Evolutionary conservation across 2,329 filamentous ascomycete species (phyloP).

Genomic region (Sclerotinia subarctica): DNA sequence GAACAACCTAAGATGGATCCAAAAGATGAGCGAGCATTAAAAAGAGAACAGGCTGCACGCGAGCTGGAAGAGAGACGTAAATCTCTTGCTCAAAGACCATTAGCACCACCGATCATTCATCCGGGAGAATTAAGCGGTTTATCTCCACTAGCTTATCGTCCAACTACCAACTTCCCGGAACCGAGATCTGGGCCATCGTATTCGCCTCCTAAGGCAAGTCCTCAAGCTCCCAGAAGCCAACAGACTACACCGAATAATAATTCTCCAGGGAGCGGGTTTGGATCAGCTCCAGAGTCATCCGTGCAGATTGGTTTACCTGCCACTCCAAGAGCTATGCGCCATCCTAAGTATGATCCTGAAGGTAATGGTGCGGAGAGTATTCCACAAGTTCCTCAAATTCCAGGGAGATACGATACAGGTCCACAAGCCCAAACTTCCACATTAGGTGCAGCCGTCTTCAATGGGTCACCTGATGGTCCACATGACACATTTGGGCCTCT

Average conservation of each 20-base stretch:
- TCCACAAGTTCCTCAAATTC: conserved; percentile 52
- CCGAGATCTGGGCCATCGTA: conserved; percentile 22
- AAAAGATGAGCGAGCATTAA: conserved; percentile 60
- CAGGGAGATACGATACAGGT: conserved; percentile 43
- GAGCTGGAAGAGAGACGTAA: conserved; percentile 86
- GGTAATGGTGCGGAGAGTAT: conserved; percentile 55
- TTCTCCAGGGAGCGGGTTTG: conserved; percentile 40
- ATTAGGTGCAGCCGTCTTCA: conserved; percentile 18
- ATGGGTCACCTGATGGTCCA: conserved; percentile 32
- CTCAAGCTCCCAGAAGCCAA: conserved; percentile 54
- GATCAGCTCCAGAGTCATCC: conserved; percentile 48
- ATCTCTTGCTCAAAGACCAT: conserved; percentile 76
- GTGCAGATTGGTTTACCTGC: conserved; percentile 74
- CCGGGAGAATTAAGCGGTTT: conserved; percentile 54
- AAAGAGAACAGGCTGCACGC: conserved; percentile 72
- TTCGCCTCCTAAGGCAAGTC: conserved; percentile 41
- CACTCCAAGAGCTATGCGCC: conserved; percentile 86
- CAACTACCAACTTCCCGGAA: conserved; percentile 31
- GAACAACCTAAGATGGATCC: conserved; percentile 49
- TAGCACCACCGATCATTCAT: conserved; percentile 75
- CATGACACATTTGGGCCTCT: conserved; percentile 36
- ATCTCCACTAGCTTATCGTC: conserved; percentile 34
- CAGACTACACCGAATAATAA: conserved; percentile 50
- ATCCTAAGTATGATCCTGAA: conserved; percentile 65
- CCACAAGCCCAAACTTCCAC: conserved; percentile 19